Evolutionary conservation across 202 grass and related monocot genomes (phyloP), one percentile per base, ranked within the genome.

Genomic region (Setaria viridis): DNA sequence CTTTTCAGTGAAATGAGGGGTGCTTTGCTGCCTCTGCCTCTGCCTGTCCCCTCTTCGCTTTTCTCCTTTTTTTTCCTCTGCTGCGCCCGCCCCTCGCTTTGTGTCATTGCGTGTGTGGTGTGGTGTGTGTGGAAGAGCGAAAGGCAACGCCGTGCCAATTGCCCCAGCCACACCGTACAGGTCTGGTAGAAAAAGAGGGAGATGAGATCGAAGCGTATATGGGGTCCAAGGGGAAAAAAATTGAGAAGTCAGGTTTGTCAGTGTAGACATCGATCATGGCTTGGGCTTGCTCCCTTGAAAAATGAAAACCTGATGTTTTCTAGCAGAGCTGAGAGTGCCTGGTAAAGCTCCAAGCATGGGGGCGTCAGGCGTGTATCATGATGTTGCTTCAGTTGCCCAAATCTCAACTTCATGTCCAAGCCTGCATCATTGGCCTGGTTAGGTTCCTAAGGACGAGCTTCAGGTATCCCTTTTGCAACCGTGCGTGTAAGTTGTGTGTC

Each of bases 1-100:
- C 89, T 91, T 91, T 91, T 67, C 72, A 81, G 77, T 85, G 66
- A 91, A 88, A 88, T 68, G 82, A 85, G 82, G 72, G 86, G 6
- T 88, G 85, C 85, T 88, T 88, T 85, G 81, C 46, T 84, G 55
- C 76, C 70, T 58, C 53, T 84, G 63, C 77, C 70, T 81, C 64
- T 82, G 45, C 54, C 54, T 42, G 34, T 19, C 59, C 58, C 32
- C 46, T n/a, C 50, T 10, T 8, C 62, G 37, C 87, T 7, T 89
- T 87, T 87, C 10, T 17, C 53, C 73, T 69, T 47, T 79, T 69
- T 47, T 79, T 46, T 46, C 45, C 68, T 50, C 30, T 58, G 80
- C 75, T 53, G 49, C 72, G 6, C 32, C 51, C 45, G 42, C 19
- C 56, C 59, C 76, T 65, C 56, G 57, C 69, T 80, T 84, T 69